Base-by-base conservation (phyloP, 306 rosid genomes). In the Vigna nakashimae region DNA sequence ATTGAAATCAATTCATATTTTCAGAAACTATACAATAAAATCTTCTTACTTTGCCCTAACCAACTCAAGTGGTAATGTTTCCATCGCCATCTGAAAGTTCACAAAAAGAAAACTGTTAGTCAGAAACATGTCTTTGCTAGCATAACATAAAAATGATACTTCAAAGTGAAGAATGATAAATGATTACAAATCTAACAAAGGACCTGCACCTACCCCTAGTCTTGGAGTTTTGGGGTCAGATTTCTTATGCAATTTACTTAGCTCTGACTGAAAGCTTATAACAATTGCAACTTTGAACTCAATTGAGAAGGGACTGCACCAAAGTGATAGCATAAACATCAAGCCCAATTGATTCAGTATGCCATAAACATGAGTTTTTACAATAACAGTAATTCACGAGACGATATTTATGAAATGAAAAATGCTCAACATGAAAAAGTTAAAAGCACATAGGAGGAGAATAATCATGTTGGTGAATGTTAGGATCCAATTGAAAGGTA, bases 291-390 rank as follows among this genome's bases (percentile, higher is more conserved):
- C 90, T 86, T 92, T 89, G 79, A 92, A 95, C 77, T 95, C 98
- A 58, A 95, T 81, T 34, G 98, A 92, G 84, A 95, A 95, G 74
- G 97, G 97, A 42, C 98, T 95, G 92, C 92, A 86, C 20, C 16
- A 43, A 73, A 75, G 64, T 73, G 24, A 36, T 26, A 71, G 56
- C 67, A 76, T 43, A 16, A 64, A 74, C 49, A 78, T 76, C 71
- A 77, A 45, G 70, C 20, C 42, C 66, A 64, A 69, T 63, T 65
- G 46, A 57, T 16, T 69, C 4, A 3, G 48, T 17, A 1, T 65
- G 62, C 32, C 56, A 9, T 43, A 63, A 75, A 22, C 51, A 42
- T 18, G 36, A 53, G 42, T 40, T 71, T 82, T 43, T 22, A 11
- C 36, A 66, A 57, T 17, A 8, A 42, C 9, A 4, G 40, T n/a